Base-by-base conservation (phyloP, 352 stramenopile genomes). In the Phytophthora idaei region DNA sequence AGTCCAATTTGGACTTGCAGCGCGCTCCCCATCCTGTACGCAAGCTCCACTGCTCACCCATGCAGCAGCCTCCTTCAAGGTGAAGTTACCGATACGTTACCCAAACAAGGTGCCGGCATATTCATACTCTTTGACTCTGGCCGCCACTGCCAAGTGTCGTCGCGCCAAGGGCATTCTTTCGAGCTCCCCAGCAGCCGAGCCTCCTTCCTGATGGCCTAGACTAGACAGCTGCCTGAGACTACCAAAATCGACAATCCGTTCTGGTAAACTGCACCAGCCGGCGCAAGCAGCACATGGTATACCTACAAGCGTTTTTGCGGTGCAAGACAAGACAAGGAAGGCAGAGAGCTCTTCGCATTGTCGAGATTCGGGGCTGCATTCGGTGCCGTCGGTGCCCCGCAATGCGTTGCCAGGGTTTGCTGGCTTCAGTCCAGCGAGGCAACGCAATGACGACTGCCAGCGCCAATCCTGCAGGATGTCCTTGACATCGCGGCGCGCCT, bases 191-290 rank as follows among this genome's bases (percentile, higher is more conserved):
- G 29, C 17, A 44, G 58, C 37, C 58, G 17, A 50, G 57, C 1
- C 47, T 17, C 21, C 39, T 21, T 37, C 17, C 53, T 64, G 64
- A 53, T 71, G 63, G 45, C 46, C 53, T 41, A 21, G 9, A 64
- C 6, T 17, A 17, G 25, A 64, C 68, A 72, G 68, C 68, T 67
- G 61, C 48, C 49, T 12, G 46, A 72, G 28, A 75, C 62, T 72
- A 75, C 51, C 68, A 75, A 75, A 75, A 75, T 69, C 57, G 57
- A 64, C 61, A 64, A 50, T 68, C 46, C 34, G 29, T 8, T n/a
- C 52, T 71, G 56, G 67, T 71, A 71, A 71, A 71, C 67, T 60
- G 44, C 37, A 53, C 32, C 67, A 71, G 56, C 34, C 62, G 67
- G 67, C 49, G 48, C 29, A 15, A 14, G 17, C n/a, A 64, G 59